Percentiles rank a stretch among this genome's conserved stretches.
These are phyloP conservation scores for Colletotrichum sp. DNA, from an alignment of 2,329 filamentous ascomycete genomes.

Conservation along the genomic window DNA sequence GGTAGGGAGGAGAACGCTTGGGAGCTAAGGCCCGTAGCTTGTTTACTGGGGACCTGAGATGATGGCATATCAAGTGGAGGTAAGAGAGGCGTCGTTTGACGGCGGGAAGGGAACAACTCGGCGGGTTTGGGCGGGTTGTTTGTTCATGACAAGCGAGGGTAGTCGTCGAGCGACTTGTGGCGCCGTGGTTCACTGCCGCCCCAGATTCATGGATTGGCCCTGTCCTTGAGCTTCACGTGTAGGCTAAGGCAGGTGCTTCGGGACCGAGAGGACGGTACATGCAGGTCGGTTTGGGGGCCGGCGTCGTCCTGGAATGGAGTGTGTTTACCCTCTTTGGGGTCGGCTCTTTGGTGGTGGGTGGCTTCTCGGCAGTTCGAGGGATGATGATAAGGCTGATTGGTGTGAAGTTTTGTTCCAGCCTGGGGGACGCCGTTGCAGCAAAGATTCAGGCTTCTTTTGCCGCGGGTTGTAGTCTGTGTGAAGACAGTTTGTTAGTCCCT, in stretches of 20 bases:
- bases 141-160: neutral
- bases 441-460: neutral
- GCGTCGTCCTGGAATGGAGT: neutral
- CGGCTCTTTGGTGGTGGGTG: neutral
- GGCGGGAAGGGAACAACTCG: neutral
- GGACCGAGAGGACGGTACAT: neutral
- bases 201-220: neutral
- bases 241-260: neutral
- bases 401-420: neutral
- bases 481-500: neutral
- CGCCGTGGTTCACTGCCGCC: conserved; percentile 6
- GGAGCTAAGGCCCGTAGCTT: neutral
- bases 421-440: neutral
- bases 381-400: conserved; percentile 1
- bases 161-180: neutral
- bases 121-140: neutral
- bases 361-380: conserved; percentile 12
- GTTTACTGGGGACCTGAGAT: neutral
- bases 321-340: neutral
- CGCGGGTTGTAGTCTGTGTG: neutral
- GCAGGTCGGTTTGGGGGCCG: neutral
- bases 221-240: neutral
- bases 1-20: neutral
- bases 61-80: neutral
- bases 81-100: neutral